Percentiles rank a stretch among this genome's conserved stretches.
Evolutionary conservation across 2,329 filamentous ascomycete genomes (phyloP).

Genomic region (Hirsutella minnesotensis): DNA sequence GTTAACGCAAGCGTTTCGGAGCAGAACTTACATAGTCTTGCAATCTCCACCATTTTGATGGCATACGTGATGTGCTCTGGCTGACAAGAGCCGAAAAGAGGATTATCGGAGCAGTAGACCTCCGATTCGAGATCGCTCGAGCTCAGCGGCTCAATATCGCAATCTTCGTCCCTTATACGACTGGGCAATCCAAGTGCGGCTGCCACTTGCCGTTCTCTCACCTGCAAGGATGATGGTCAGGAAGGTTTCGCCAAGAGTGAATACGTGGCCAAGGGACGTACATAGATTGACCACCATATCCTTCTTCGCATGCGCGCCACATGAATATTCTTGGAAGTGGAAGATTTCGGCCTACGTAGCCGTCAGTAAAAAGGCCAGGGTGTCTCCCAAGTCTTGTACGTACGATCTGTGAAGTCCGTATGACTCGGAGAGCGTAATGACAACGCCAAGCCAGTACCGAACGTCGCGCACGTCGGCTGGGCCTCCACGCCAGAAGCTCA

Average conservation of each 20-base stretch:
- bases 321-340: constrained; percentile 14
- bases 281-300: constrained; percentile 43
- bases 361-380: neutral
- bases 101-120: constrained; percentile 8
- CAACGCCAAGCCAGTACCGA: constrained; percentile 36
- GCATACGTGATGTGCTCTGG: constrained; percentile 22
- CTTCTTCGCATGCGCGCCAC: constrained; percentile 26
- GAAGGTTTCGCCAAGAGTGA: neutral
- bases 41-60: constrained; percentile 26
- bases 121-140: constrained; percentile 19
- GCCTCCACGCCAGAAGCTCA: constrained; percentile 43
- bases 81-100: constrained; percentile 17
- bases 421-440: constrained; percentile 39
- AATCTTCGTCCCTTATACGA: constrained; percentile 25
- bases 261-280: constrained; percentile 14
- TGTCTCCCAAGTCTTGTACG: constrained; percentile 1
- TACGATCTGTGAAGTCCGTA: constrained; percentile 30
- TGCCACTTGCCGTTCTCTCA: constrained; percentile 24
- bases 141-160: constrained; percentile 23
- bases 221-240: constrained; percentile 9
- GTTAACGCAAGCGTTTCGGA: too few species aligned
- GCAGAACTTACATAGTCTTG: constrained; percentile 16
- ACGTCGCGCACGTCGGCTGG: constrained; percentile 35
- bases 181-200: constrained; percentile 23
- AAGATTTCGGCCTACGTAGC: constrained; percentile 12